Evolutionary conservation across 148 eudicot genomes (phyloP), one percentile per base, ranked within the genome.

Genomic region (Camellia sinensis): DNA sequence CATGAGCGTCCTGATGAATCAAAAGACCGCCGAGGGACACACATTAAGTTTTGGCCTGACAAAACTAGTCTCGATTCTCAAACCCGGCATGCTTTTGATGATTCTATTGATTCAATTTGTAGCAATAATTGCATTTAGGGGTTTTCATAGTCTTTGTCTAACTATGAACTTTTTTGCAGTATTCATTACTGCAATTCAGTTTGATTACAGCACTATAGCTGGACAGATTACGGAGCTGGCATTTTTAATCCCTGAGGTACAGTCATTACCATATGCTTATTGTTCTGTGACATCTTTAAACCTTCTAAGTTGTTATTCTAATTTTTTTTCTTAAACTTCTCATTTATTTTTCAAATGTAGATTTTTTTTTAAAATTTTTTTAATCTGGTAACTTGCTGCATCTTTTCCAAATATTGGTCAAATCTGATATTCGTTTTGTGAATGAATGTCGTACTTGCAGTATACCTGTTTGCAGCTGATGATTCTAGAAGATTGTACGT

Each of bases 161-260:
- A 74, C 65, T 79, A 46, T 37, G 48, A 68, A 80, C 50, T 82
- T 79, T 71, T 67, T 53, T 86, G 89, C 94, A 96, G 98, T 96
- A 52, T 94, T 96, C 79, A 93, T 97, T 6, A 88, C 95, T 81
- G 95, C 74, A 19, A 90, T 92, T 66, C 85, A 92, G 84, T 92
- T 93, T 81, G 99, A 96, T 75, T 86, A 90, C 84, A 87, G 83
- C 82, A 93, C 97, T 53, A 91, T 96, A 74, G 94, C 99, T 86
- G 91, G 94, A 68, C 86, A 96, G 79, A 87, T 93, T 59, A 90
- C 97, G 85, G 98, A 95, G 88, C 98, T 93, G 79, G 98, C 98
- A 65, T 95, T 95, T 85, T 85, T 95, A 44, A 93, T 91, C 79
- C 98, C 98, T 8, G 83, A 91, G 98, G 98, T 90, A 81, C 71